These are phyloP conservation scores for Eimeria acervulina DNA, from an alignment of 169 alveolate genomes.

Conservation along the genomic window DNA sequence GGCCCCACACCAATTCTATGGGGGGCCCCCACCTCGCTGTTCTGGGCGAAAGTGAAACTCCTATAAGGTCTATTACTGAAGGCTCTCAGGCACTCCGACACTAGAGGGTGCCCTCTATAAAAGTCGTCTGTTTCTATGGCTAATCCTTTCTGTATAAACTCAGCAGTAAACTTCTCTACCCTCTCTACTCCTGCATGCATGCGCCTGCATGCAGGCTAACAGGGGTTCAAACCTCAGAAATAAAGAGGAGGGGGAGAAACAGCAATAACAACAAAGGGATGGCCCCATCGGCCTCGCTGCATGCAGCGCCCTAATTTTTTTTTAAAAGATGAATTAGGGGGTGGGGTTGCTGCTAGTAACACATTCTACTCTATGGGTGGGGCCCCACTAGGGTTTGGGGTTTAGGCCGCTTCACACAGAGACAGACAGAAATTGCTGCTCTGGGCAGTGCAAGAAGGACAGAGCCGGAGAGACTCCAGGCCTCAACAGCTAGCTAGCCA, in stretches of 20 bases:
- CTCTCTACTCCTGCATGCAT: too few relatives aligned
- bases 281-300: not conserved
- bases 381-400: not conserved
- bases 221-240: not conserved
- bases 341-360: not conserved
- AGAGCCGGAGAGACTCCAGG: not conserved
- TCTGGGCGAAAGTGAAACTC: slow-evolving; percentile 6
- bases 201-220: too few relatives aligned
- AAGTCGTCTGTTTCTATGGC: not conserved
- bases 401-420: not conserved
- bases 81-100: slow-evolving; percentile 10
- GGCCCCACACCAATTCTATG: not conserved
- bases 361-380: not conserved
- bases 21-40: slow-evolving; percentile 22
- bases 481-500: slow-evolving; percentile 17
- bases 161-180: too few relatives aligned
- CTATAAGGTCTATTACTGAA: not conserved
- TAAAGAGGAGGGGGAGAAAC: too few relatives aligned
- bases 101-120: not conserved
- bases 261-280: not conserved
- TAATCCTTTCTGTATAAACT: too few relatives aligned
- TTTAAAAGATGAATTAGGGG: not conserved
- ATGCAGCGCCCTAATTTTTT: not conserved
- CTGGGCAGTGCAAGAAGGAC: too few relatives aligned
- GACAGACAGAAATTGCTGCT: too few relatives aligned